phyloP scores from a whole-genome alignment of 176 grass and related monocot species.

The Rhynchospora breviuscula region DNA sequence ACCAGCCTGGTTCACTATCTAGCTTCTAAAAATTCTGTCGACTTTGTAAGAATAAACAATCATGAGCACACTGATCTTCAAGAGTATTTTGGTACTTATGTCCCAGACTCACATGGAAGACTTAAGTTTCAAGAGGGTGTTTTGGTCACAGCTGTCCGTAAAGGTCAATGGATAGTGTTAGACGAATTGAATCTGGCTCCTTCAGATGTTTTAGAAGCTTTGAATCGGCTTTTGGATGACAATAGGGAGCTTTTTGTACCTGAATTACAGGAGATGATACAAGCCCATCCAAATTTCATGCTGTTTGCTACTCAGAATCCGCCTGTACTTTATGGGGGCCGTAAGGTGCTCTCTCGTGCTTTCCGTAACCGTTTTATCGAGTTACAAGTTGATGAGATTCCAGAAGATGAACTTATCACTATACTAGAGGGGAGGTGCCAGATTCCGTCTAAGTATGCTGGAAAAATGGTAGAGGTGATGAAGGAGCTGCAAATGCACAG shows the following conservation, averaged over 20 bases:
- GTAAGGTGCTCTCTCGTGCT: slow-evolving; percentile 88
- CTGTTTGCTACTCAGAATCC: slow-evolving; percentile 97
- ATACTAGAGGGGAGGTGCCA: slow-evolving; percentile 62
- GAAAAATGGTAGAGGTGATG: slow-evolving; percentile 89
- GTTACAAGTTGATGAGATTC: slow-evolving; percentile 96
- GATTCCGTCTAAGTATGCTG: slow-evolving; percentile 63
- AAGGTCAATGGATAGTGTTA: slow-evolving; percentile 94
- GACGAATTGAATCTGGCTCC: slow-evolving; percentile 98
- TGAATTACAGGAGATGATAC: slow-evolving; percentile 81
- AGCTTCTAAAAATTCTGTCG: slow-evolving; percentile 28
- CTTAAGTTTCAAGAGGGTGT: slow-evolving; percentile 90
- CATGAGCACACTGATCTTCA: slow-evolving; percentile 99
- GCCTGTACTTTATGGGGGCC: slow-evolving; percentile 75
- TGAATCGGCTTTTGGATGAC: slow-evolving; percentile 92
- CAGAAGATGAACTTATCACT: slow-evolving; percentile 58
- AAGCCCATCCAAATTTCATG: slow-evolving; percentile 94
- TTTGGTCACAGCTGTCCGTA: slow-evolving; percentile 87
- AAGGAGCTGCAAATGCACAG: slow-evolving; percentile 73
- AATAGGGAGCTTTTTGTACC: slow-evolving; percentile 92
- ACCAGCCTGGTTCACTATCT: slow-evolving; percentile 86
- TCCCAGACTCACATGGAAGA: slow-evolving; percentile 59
- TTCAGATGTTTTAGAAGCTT: slow-evolving; percentile 94
- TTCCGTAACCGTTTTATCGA: slow-evolving; percentile 96
- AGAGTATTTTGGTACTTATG: slow-evolving; percentile 91
- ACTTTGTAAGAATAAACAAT: slow-evolving; percentile 55